Base-by-base conservation (phyloP, 1,139 yeast species). In the Sugiyamaella grinbergsii region DNA sequence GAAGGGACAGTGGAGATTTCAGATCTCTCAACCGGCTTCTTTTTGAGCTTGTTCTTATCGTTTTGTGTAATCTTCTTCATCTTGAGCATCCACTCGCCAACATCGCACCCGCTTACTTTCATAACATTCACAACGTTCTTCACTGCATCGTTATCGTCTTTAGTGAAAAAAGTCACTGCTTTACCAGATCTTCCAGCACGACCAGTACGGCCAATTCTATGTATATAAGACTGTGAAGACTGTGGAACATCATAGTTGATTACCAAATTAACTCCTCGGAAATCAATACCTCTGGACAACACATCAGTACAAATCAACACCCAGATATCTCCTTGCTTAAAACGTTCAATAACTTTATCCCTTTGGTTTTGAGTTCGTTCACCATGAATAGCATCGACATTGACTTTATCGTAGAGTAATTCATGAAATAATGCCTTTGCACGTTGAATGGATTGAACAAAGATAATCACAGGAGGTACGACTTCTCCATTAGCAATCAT, bases 141-240 rank as follows among this genome's bases (percentile, higher is more conserved):
- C 44, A 93, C 77, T 1, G 88, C 81, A 51, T 78, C 70, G 10
- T 80, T 73, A 65, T 94, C 99, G 56, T 88, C 95, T 66, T 90
- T 91, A 20, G 98, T 90, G 73, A 87, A 94, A 59, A 91, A 85
- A 0, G 98, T 94, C 20, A 93, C 81, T 0, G 98, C 97, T 60
- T 77, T 79, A 54, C 98, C 98, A 2, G 72, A 63, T 58, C 85
- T 81, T 1, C 96, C 96, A 46, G 93, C 96, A 76, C 99, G 84
- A 58, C 98, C 99, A 1, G 98, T 93, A 75, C 99, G 85, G 69
- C 99, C 99, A 62, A 94, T 89, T 72, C 99, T 81, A 69, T 94
- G 99, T 40, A 94, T 96, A 67, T 94, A 94, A 0, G 96, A 85
- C 68, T 93, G 98, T 0, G 98, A 89, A 47, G 86, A 80, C 62